Percentiles rank a stretch among this genome's conserved stretches.
Evolutionary conservation across 345 rosid genomes (phyloP).

Genomic region (Corymbia maculata): DNA sequence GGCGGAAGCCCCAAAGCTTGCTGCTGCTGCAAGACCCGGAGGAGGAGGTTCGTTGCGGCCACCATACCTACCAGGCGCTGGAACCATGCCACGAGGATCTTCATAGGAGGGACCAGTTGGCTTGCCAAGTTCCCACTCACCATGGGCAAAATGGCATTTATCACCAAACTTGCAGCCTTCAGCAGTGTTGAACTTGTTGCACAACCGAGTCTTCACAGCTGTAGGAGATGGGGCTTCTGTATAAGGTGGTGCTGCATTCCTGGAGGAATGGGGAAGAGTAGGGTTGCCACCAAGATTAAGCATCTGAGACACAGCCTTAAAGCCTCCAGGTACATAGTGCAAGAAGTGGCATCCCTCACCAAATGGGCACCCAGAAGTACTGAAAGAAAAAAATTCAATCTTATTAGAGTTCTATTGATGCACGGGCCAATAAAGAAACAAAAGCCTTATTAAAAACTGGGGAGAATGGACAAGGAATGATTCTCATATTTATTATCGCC

Average conservation of each 20-base stretch:
- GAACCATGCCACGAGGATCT: slow-evolving; percentile 46
- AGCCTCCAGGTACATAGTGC: slow-evolving; percentile 97
- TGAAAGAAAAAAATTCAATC: slow-evolving; percentile 17
- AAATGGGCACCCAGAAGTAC: slow-evolving; percentile 95
- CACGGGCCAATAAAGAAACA: neutral
- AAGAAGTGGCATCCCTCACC: slow-evolving; percentile 96
- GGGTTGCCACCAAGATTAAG: slow-evolving; percentile 42
- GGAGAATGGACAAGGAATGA: neutral
- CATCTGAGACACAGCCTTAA: slow-evolving; percentile 77
- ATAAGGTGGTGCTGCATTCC: slow-evolving; percentile 47
- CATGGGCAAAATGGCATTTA: slow-evolving; percentile 78
- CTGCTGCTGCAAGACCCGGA: slow-evolving; percentile 50
- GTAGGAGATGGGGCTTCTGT: slow-evolving; percentile 52
- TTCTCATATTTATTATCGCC: neutral
- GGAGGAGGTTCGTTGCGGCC: slow-evolving; percentile 39
- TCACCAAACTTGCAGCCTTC: slow-evolving; percentile 89
- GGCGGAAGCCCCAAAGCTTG: slow-evolving; percentile 86
- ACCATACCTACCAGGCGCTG: slow-evolving; percentile 29
- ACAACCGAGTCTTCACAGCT: slow-evolving; percentile 49
- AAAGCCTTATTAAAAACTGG: neutral
- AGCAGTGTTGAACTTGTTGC: slow-evolving; percentile 59
- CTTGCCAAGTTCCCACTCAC: slow-evolving; percentile 82
- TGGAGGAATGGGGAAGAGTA: slow-evolving; percentile 36
- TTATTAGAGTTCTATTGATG: neutral
- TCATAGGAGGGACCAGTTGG: slow-evolving; percentile 41